Evolutionary conservation across 2,329 filamentous ascomycete genomes (phyloP), one percentile per base, ranked within the genome.

Genomic region (Verticillium longisporum): DNA sequence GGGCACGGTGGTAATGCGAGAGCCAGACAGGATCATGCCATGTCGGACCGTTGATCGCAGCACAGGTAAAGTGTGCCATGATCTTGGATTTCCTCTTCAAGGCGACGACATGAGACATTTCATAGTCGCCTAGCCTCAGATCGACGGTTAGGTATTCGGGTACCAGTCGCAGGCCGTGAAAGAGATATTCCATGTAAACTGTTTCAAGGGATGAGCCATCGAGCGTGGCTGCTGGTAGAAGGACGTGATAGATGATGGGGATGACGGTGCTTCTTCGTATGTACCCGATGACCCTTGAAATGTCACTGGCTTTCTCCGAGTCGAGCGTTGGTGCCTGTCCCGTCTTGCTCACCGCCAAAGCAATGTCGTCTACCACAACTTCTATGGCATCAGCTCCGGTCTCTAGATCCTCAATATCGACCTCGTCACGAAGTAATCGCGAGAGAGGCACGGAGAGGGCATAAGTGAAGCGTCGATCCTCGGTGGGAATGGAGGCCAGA

Each of bases 301-400:
- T 85, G 13, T 78, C 75, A 58, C 77, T 76, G 2, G 78, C 78
- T 33, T 80, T 70, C 59, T 71, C 68, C 59, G 70, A 59, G 59
- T 67, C 58, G 65, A 68, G 14, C 56, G 68, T 45, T 3, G 45
- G 36, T 7, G 60, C 45, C 37, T 62, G 15, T 50, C 56, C 32
- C 21, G 41, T 36, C 58, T 59, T 13, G 64, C 65, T 33, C 45
- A 53, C 45, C n/a, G 45, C 45, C 45, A 53, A 63, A 4, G 69
- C 63, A 15, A 75, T 66, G 21, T 74, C 71, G 60, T 83, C 80
- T 26, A 88, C 74, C 14, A 83, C 77, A 4, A 90, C 74, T 67
- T 90, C 86, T 36, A 90, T 83, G 6, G 86, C 87, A 70, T 91
- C 88, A 3, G 82, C 83, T 4, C 86, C 87, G n/a, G 82, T 82